Percentiles rank a stretch among this genome's conserved stretches.
Conservation (phyloP, 1,139 yeast genomes). For the Fermentozyma sake region DNA sequence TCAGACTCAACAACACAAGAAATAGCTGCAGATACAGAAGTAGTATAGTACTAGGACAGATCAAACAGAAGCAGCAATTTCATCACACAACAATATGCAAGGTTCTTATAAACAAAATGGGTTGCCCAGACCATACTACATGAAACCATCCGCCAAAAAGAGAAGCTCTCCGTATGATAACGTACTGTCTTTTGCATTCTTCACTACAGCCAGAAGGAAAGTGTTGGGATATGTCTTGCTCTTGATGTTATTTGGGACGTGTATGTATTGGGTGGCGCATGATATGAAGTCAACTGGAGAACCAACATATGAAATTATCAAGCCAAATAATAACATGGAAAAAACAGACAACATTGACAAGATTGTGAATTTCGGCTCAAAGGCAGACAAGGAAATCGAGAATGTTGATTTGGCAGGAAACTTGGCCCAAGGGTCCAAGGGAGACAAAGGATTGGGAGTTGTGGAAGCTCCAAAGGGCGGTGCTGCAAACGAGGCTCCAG, state of each 20-base stretch:
- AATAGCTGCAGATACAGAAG: no score
- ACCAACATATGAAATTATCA: constrained; percentile 27
- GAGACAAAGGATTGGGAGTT: constrained; percentile 40
- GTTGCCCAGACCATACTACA: constrained; percentile 46
- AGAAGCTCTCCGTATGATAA: constrained; percentile 34
- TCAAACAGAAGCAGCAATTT: no score
- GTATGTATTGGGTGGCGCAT: constrained; percentile 35
- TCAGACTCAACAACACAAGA: no score
- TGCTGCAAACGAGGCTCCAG: constrained; percentile 43
- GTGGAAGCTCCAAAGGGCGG: constrained; percentile 51
- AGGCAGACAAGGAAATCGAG: constrained; percentile 27
- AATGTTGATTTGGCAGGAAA: constrained; percentile 38
- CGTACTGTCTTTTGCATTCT: constrained; percentile 25
- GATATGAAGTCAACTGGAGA: constrained; percentile 30
- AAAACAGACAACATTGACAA: constrained; percentile 16
- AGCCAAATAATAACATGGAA: constrained; percentile 3
- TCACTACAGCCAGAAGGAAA: constrained; percentile 36
- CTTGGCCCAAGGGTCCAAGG: constrained; percentile 39
- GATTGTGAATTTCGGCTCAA: constrained; percentile 18
- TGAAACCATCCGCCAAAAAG: constrained; percentile 37
- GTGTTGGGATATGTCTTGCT: constrained; percentile 35
- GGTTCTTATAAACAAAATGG: constrained; percentile 43
- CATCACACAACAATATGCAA: constrained; percentile 26
- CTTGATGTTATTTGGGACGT: constrained; percentile 33
- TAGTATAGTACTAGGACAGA: no score